These are phyloP conservation scores for Setaria viridis DNA, from an alignment of 202 grass and related monocot species.

Conservation along the genomic window DNA sequence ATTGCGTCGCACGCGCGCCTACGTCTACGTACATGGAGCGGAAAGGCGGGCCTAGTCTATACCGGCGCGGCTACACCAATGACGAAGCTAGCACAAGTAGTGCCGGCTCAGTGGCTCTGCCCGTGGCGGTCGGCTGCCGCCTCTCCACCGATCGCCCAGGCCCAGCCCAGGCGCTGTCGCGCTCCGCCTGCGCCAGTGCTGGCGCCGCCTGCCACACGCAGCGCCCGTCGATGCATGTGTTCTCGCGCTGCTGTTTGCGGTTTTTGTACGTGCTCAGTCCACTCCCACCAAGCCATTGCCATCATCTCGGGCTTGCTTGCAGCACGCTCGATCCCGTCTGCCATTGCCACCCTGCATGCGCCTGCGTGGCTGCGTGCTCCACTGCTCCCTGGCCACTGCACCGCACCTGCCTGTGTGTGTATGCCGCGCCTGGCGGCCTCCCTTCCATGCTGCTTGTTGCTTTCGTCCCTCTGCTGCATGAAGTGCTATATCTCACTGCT, in stretches of 20 bases:
- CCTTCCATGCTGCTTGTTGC: conserved; percentile 42
- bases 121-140: conserved; percentile 19
- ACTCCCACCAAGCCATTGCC: neutral
- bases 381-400: neutral
- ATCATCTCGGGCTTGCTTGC: conserved; percentile 2
- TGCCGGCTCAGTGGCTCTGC: conserved; percentile 13
- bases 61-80: conserved; percentile 1
- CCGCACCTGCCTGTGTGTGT: neutral
- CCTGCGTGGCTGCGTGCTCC: neutral
- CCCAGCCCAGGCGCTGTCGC: conserved; percentile 18
- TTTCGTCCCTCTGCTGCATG: conserved; percentile 3
- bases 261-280: conserved; percentile 11
- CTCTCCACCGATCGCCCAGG: neutral
- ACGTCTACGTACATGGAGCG: neutral
- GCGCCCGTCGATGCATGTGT: conserved; percentile 21
- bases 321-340: neutral
- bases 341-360: neutral
- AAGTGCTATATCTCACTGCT: conserved; percentile 38
- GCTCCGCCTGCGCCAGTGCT: conserved; percentile 1
- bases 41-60: conserved; percentile 31
- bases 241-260: conserved; percentile 36
- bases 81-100: neutral
- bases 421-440: neutral
- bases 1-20: conserved; percentile 34
- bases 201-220: neutral